Evolutionary conservation across 192 early-diverging fungal species (phyloP), one percentile per base, ranked within the genome.

Genomic region (Linnemannia exigua): DNA sequence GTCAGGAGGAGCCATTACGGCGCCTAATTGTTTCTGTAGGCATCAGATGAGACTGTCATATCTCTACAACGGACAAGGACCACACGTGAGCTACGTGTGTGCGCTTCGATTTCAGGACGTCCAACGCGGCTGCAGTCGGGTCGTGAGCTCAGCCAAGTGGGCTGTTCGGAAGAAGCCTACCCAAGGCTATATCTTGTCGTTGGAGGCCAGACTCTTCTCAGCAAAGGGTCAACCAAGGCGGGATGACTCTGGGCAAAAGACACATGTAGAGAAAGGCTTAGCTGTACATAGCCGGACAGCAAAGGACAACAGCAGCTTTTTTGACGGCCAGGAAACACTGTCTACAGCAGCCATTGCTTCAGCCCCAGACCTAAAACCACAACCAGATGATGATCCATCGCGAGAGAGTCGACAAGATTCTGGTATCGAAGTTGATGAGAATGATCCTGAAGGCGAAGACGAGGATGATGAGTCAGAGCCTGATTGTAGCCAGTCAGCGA

Each of bases 1-100:
- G 20, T 19, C 36, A 36, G 72, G 72, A 38, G 72, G 79, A 68
- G 66, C 50, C 9, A 9, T 9, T 5, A 15, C 58, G 11, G 28
- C 14, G 25, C 79, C 79, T 31, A n/a, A 38, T 8, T 80, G 79
- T 46, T 73, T 54, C 72, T 80, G 79, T 41, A 48, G 79, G 6
- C 1, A 3, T 35, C 52, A 8, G 3, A 80, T 80, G 79, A 68
- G 46, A 37, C 28, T 74, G 19, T 80, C 79, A 15, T 31, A 20
- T 4, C 36, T 48, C 22, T 44, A 36, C 51, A 35, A 63, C 35
- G 47, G 35, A 51, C 66, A 48, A 31, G 72, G 63, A 28, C 37
- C 61, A 7, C 63, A 31, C 14, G 22, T 69, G 12, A 63, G 38
- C 19, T 74, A 47, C 38, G 73, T 80, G 28, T 80, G 79, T 51